These are phyloP conservation scores for Pseudocercospora musae DNA, from an alignment of 2,329 filamentous ascomycete species.

Conservation along the genomic window DNA sequence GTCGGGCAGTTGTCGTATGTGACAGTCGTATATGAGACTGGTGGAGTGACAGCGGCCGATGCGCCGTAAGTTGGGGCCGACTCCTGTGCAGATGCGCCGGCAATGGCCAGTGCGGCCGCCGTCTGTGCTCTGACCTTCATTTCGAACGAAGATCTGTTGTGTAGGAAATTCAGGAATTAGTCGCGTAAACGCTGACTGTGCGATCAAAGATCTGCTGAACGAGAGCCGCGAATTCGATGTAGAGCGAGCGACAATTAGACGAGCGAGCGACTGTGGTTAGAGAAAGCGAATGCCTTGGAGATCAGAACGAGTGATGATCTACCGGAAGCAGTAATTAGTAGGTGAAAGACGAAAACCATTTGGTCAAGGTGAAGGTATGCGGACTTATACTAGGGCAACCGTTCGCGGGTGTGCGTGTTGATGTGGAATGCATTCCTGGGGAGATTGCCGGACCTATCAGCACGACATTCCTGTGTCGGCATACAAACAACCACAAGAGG, in stretches of 20 bases:
- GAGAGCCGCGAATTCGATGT: neutral
- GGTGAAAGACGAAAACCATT: constrained; percentile 18
- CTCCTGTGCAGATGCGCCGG: constrained; percentile 14
- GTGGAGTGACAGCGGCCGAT: constrained; percentile 10
- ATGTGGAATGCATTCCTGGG: constrained; percentile 17
- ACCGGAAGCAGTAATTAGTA: constrained; percentile 23
- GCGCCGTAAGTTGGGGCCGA: constrained; percentile 8
- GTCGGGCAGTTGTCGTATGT: constrained; percentile 35
- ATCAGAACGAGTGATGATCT: constrained; percentile 21
- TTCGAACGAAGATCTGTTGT: neutral
- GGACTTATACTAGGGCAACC: constrained; percentile 20
- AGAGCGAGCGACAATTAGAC: neutral
- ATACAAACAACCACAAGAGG: constrained; percentile 13
- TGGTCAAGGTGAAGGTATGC: constrained; percentile 17
- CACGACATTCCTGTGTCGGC: constrained; percentile 11
- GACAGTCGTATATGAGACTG: constrained; percentile 33
- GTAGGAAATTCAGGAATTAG: neutral
- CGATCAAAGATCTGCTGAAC: constrained; percentile 1
- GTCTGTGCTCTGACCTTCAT: constrained; percentile 16
- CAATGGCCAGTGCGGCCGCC: constrained; percentile 16
- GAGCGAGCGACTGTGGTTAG: constrained; percentile 5
- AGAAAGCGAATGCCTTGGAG: constrained; percentile 15
- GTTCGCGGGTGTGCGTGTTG: constrained; percentile 19
- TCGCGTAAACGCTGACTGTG: constrained; percentile 1
- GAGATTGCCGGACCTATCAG: constrained; percentile 15